Evolutionary conservation across 2,329 filamentous ascomycete genomes (phyloP), one percentile per base, ranked within the genome.

Genomic region (Xylaria sp.): DNA sequence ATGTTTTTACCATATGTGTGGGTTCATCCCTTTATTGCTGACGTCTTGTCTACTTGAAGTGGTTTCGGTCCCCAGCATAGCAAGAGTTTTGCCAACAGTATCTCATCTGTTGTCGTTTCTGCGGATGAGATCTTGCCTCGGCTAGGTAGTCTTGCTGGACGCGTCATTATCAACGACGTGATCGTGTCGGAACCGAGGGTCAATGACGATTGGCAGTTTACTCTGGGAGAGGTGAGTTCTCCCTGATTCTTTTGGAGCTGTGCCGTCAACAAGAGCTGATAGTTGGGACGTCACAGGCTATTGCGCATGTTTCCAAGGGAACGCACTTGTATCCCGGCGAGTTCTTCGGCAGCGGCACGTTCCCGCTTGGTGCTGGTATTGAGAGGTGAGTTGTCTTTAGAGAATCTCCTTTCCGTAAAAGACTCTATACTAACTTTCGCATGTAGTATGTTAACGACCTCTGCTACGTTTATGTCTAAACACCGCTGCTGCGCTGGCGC

Each of bases 31-130:
- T 30, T 30, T 4, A 30, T 30, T 30, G 23, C 50, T 54, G 13
- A 46, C 19, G 44, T 8, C 37, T 5, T 9, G 2, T 50, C 16
- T 3, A 13, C 3, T 39, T 23, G 54, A 48, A 68, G 67, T 48
- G 67, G 66, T 4, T 67, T 70, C 49, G 68, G 68, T 5, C 68
- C 68, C 5, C 68, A 69, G 44, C 64, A 68, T 51, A 67, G 64
- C 63, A 70, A 70, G 58, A 52, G 64, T 39, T 70, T 70, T 30
- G 68, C 68, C 42, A 70, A 68, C 58, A 66, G 65, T 53, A 67
- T 70, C 3, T 70, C 68, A 8, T 63, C 66, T 4, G 56, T 47
- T 11, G 64, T 70, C 6, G 64, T 68, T 34, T 67, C 64, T 2
- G 67, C 66, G 9, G 65, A 68, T 39, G 64, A 70, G 58, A 30